These are phyloP conservation scores for Lodderomyces metapsilosis DNA, from an alignment of 1,139 yeast genomes.

Conservation along the genomic window DNA sequence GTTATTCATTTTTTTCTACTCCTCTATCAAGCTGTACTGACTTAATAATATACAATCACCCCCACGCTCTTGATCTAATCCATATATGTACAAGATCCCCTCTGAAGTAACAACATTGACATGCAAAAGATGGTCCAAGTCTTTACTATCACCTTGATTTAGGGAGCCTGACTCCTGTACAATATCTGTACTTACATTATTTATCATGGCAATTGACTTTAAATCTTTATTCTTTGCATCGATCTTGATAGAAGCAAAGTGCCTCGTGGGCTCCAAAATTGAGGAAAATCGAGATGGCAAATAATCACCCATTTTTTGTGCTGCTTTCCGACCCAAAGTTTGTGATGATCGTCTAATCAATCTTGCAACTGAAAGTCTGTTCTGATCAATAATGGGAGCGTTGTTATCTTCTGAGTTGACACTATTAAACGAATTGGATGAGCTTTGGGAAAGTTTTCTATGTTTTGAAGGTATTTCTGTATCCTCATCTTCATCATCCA, in stretches of 20 bases:
- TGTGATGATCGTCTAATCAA: slow-evolving; percentile 60
- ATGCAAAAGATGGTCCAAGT: slow-evolving; percentile 51
- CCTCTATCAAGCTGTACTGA: slow-evolving; percentile 55
- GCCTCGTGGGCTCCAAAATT: slow-evolving; percentile 86
- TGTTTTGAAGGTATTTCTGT: slow-evolving; percentile 30
- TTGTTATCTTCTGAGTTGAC: slow-evolving; percentile 35
- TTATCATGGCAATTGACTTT: slow-evolving; percentile 62
- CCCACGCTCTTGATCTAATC: slow-evolving; percentile 84
- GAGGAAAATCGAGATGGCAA: slow-evolving; percentile 83
- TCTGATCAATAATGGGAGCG: slow-evolving; percentile 69
- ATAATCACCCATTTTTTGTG: slow-evolving; percentile 84
- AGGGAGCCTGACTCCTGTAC: slow-evolving; percentile 34
- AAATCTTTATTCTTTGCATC: slow-evolving; percentile 63
- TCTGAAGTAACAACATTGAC: slow-evolving; percentile 84
- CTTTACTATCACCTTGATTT: slow-evolving; percentile 19
- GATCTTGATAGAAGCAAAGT: slow-evolving; percentile 88
- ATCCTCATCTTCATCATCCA: slow-evolving; percentile 25
- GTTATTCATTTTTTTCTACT: no score
- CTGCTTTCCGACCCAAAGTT: slow-evolving; percentile 69
- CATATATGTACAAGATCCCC: slow-evolving; percentile 83
- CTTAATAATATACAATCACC: slow-evolving; percentile 86
- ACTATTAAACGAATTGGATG: slow-evolving; percentile 39
- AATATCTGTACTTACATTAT: slow-evolving; percentile 31
- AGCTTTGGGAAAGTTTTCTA: slow-evolving; percentile 41
- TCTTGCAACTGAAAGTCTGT: slow-evolving; percentile 70